Base-by-base conservation (phyloP, 495 filamentous ascomycete species). In the Aspergillus steynii region DNA sequence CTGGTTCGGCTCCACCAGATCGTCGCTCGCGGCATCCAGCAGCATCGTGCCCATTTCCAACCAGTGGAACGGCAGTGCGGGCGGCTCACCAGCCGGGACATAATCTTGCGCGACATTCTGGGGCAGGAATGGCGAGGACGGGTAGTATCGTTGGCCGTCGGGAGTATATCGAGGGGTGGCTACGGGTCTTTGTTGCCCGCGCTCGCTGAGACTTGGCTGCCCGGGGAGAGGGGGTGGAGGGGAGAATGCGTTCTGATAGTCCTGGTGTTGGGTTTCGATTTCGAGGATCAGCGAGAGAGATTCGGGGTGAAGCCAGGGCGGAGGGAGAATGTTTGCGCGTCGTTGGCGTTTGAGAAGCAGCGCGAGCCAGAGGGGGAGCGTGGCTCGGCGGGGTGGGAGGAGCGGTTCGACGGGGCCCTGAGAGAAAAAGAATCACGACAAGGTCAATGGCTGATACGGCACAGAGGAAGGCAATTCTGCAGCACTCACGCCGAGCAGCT, bases 291-390 rank as follows among this genome's bases (percentile, higher is more conserved):
- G 73, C 37, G 81, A 75, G 37, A 99, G 84, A 29, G 91, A 86
- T 31, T 84, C 70, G 0, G 90, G 84, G 64, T 88, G 83, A 10
- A 99, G 85, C 95, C 95, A 99, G 54, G 90, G 74, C 0, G 95
- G 95, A 0, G 95, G 90, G 47, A 93, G 77, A 72, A 98, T 97
- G 77, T 97, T 96, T 71, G 93, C 94, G 68, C 94, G 88, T 37
- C 89, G 86, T 79, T 99, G 96, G 62, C 92, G 91, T 76, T 99
- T 97, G 55, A 99, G 88, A 57, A 97, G 88, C 53, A 98, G 85
- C n/a, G 96, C 95, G 52, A 98, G 89, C 96, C 96, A 98, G 69
- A 98, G 86, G 14, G 95, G 95, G 49, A 98, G 73, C 31, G 87
- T 75, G 59, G 88, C 83, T 65, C 93, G 87, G 64, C 92, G 88